Percentiles rank a stretch among this genome's conserved stretches.
Evolutionary conservation across 192 early-diverging fungal species (phyloP).

Genomic region (Backusella australiensis): DNA sequence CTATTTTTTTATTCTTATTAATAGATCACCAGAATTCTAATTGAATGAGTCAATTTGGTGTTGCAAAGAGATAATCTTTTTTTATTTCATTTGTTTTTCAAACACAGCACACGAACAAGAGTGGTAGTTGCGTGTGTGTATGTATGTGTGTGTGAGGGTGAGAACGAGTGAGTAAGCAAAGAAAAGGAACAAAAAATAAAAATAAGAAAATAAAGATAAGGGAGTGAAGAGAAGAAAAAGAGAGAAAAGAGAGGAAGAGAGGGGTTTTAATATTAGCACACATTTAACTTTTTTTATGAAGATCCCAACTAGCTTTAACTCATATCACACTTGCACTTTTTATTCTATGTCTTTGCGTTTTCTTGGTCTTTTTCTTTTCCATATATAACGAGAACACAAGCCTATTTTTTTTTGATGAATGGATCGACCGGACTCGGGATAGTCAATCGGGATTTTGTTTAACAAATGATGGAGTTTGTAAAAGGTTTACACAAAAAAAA

Average conservation of each 20-base stretch:
- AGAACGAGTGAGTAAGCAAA: not conserved
- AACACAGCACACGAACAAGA: not conserved
- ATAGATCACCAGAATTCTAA: not conserved
- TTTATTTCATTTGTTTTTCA: not conserved
- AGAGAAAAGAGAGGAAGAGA: not conserved
- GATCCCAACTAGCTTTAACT: not conserved
- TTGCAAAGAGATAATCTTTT: not conserved
- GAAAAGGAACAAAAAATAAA: not conserved
- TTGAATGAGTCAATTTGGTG: not conserved
- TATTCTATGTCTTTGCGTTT: not conserved
- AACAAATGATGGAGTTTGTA: not conserved
- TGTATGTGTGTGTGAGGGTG: not conserved
- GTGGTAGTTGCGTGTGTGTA: not conserved
- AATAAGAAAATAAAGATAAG: not conserved
- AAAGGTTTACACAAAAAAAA: not conserved
- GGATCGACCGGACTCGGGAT: conserved; percentile 4
- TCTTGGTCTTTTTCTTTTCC: not conserved
- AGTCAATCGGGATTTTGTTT: not conserved
- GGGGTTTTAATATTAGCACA: not conserved
- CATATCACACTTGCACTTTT: not conserved
- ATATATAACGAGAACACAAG: not conserved
- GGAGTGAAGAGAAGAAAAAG: not conserved
- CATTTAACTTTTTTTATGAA: not conserved
- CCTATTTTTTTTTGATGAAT: not conserved
- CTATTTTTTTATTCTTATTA: not conserved